Conservation (phyloP, 225 moss, liverwort and hornwort species). For the Physcomitrium patens region DNA sequence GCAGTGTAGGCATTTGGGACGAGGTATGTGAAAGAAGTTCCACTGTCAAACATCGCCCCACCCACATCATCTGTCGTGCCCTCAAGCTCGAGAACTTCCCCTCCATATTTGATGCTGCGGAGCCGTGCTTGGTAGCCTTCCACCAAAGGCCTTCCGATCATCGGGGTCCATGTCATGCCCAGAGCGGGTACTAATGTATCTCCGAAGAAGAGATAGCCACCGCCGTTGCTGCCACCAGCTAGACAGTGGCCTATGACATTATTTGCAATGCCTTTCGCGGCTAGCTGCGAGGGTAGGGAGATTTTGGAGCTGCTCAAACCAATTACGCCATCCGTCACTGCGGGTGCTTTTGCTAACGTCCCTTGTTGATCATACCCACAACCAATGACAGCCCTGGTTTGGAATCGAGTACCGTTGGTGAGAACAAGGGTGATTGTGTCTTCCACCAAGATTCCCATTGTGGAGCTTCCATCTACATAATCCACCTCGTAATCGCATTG, state of each 20-base stretch:
- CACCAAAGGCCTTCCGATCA: slow-evolving; percentile 51
- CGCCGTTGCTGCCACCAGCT: slow-evolving; percentile 62
- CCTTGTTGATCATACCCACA: slow-evolving; percentile 89
- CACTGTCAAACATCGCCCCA: slow-evolving; percentile 85
- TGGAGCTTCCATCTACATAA: slow-evolving; percentile 88
- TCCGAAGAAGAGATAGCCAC: slow-evolving; percentile 79
- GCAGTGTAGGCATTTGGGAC: slow-evolving; percentile 59
- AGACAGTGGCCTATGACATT: slow-evolving; percentile 83
- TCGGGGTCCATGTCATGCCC: slow-evolving; percentile 75
- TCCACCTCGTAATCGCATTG: slow-evolving; percentile 93
- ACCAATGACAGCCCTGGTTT: slow-evolving; percentile 64
- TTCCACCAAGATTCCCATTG: slow-evolving; percentile 80
- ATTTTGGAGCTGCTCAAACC: slow-evolving; percentile 69
- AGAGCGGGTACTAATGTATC: slow-evolving; percentile 77
- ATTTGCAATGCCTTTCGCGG: slow-evolving; percentile 48
- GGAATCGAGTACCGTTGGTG: slow-evolving; percentile 70
- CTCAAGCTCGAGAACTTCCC: slow-evolving; percentile 47
- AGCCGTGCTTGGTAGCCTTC: slow-evolving; percentile 76
- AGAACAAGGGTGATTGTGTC: slow-evolving; percentile 70
- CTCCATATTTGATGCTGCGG: slow-evolving; percentile 67
- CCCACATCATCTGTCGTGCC: slow-evolving; percentile 39
- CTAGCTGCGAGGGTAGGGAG: slow-evolving; percentile 70
- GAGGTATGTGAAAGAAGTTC: slow-evolving; percentile 87
- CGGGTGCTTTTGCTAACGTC: slow-evolving; percentile 48
- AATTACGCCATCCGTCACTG: slow-evolving; percentile 76